Evolutionary conservation across 108 stramenopile genomes (phyloP), one percentile per base, ranked within the genome.

Genomic region (Skeletonema potamos): DNA sequence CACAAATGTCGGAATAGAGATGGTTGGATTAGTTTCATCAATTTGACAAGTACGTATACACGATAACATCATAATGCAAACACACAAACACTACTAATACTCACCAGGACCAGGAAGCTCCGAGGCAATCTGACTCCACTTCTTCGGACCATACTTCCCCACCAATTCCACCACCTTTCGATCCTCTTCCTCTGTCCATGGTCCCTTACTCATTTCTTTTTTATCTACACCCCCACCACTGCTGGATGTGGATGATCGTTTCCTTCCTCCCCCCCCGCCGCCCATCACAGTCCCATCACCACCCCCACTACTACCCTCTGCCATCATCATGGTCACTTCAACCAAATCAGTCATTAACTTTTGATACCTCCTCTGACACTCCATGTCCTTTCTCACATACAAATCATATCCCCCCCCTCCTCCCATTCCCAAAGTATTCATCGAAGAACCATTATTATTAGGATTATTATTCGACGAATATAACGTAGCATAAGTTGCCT

Each of bases 141-240:
- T 89, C 56, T 91, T 91, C 33, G 91, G 78, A 27, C 91, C 94
- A 60, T 86, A 58, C 13, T 66, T 54, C 3, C 68, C 64, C 5
- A 94, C 92, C 66, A 86, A 51, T 4, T 55, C 37, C 20, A 83
- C 46, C 11, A 86, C 66, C 46, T 79, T 79, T 55, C 55, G 11
- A 64, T 93, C 92, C 54, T 94, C 95, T 12, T 89, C 82, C 32
- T 70, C 61, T 11, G 91, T 86, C 95, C 93, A 96, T 24, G 48
- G 48, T 9, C 48, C 22, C 48, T 51, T 51, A 51, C 48, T 51
- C 20, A 51, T 24, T 22, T 46, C 44, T 17, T 7, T 51, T 8
- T 51, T 51, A 22, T 41, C 39, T n/a, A 13, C 39, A 41, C 39
- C 39, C 15, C 15, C 39, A 41, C 2, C 3, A 41, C n/a, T n/a